Base-by-base conservation (phyloP, 176 grass and related monocot species). In the Oryza australiensis region DNA sequence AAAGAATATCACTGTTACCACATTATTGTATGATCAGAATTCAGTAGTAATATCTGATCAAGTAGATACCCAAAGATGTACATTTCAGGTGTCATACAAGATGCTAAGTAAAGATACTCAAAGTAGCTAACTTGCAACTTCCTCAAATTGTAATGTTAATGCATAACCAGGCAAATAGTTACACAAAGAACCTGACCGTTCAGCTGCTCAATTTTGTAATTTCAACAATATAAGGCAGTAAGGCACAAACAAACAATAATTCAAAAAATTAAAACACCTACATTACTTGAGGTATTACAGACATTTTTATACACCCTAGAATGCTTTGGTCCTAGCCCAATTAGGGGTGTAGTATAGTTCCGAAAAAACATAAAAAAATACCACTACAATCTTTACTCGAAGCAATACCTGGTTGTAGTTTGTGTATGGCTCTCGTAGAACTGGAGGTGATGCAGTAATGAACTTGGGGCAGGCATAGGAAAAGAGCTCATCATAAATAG, bases 401-500 rank as follows among this genome's bases (percentile, higher is more conserved):
- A 22, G 18, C 22, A 16, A 46, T 87, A 99, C 96, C 93, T 95
- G 96, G 77, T 99, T 99, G 75, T 99, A 99, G 78, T 99, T 99
- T 62, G 85, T 88, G 73, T 94, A 85, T 3, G 91, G 90, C 64
- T 95, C 89, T 34, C 90, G 87, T 10, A 95, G 79, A 89, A 85
- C 82, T 46, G 96, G 93, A 66, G 86, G 79, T 53, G 90, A 89
- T 74, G 96, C 93, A 68, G 90, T 95, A 81, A 99, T 99, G 69
- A 99, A 99, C 86, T 99, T 99, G 62, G 96, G 96, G 73, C 96
- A 99, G 12, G 92, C 96, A 29, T 99, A 99, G 0, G 93, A 93
- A 64, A 99, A 99, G 26, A 99, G 91, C 65, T 99, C 96, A 75
- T 99, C 96, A 83, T 95, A 99, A 34, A 90, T 91, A 51, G 90